Evolutionary conservation across 208 protist genomes (phyloP).

Genomic region (Herpetomonas samuelpessoai): DNA sequence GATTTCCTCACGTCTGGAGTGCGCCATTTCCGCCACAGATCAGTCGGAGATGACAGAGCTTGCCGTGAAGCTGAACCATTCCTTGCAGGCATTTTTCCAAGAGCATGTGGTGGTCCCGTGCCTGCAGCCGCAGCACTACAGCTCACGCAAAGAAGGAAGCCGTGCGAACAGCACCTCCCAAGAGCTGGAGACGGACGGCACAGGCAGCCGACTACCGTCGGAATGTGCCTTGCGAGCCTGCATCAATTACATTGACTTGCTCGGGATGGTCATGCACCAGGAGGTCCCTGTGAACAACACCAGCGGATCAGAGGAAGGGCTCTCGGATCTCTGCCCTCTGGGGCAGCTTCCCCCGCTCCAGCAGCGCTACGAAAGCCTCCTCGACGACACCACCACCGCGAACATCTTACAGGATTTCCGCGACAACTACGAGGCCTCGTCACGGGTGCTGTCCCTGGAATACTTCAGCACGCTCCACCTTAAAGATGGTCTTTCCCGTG

Average conservation of each 20-base stretch:
- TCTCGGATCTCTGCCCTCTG: not conserved
- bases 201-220: not conserved
- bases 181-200: not conserved
- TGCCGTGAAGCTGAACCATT: not conserved
- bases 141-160: too few species aligned
- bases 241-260: slow-evolving; percentile 1
- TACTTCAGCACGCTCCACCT: not conserved
- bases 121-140: not conserved
- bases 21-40: not conserved
- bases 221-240: not conserved
- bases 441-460: not conserved
- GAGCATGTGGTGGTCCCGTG: not conserved
- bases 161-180: too few species aligned
- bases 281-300: not conserved
- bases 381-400: not conserved
- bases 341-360: not conserved
- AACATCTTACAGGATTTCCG: slow-evolving; percentile 1
- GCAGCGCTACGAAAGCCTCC: not conserved
- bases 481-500: not conserved
- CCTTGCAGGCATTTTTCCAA: not conserved
- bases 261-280: slow-evolving; percentile 2
- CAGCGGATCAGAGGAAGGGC: not conserved
- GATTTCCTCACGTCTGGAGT: not conserved
- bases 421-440: not conserved
- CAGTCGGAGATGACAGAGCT: not conserved